These are phyloP conservation scores for Prunus mongolica DNA, from an alignment of 306 rosid species.

Conservation along the genomic window DNA sequence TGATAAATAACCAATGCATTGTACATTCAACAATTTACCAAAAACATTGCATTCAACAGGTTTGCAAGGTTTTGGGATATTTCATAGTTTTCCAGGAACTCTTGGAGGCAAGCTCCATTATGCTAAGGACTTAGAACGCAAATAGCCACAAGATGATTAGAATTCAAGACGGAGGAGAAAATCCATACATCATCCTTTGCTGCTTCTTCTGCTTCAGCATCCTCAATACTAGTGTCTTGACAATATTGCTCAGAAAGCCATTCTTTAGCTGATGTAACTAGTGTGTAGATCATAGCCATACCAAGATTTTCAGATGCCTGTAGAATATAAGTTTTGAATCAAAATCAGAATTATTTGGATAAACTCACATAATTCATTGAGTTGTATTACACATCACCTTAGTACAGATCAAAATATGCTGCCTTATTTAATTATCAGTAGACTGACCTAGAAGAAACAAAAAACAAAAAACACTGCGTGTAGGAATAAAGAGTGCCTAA, in stretches of 20 bases:
- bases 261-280: conserved; percentile 88
- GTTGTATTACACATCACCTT: background rate
- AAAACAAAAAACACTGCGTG: background rate
- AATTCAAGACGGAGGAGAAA: conserved; percentile 16
- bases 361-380: background rate
- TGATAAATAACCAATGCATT: background rate
- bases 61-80: conserved; percentile 2
- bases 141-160: conserved; percentile 4
- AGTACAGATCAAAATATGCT: background rate
- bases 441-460: background rate
- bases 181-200: conserved; percentile 77
- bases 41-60: background rate
- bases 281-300: conserved; percentile 99
- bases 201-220: conserved; percentile 77
- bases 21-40: background rate
- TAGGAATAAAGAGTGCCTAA: background rate
- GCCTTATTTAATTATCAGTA: background rate
- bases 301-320: conserved; percentile 99
- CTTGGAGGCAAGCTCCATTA: conserved; percentile 9
- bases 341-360: background rate
- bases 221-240: conserved; percentile 48
- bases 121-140: conserved; percentile 11
- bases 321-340: conserved; percentile 11
- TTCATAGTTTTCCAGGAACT: conserved; percentile 3
- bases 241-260: conserved; percentile 77